Conservation (phyloP, 2,329 filamentous ascomycete species). For the Cladophialophora immunda region DNA sequence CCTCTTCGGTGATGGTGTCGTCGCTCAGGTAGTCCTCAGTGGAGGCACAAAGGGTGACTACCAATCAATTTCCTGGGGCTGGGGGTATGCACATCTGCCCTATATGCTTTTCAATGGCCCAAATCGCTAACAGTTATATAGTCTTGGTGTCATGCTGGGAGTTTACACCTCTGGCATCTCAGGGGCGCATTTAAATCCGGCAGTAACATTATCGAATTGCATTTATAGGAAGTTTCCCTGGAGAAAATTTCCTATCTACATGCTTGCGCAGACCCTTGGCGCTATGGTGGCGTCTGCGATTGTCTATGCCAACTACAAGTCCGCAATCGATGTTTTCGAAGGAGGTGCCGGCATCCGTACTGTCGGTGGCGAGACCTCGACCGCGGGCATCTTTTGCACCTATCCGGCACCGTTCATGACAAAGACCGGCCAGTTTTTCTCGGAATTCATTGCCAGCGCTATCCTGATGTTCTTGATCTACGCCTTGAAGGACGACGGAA, state of each 20-base stretch:
- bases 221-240: conserved; percentile 74
- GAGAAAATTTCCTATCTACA: conserved; percentile 74
- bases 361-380: conserved; percentile 66
- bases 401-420: conserved; percentile 71
- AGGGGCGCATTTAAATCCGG: conserved; percentile 74
- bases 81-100: conserved; percentile 49
- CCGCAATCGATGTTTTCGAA: conserved; percentile 71
- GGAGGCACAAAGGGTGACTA: conserved; percentile 55
- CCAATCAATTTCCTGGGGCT: conserved; percentile 63
- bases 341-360: conserved; percentile 67
- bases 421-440: conserved; percentile 73
- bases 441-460: conserved; percentile 73
- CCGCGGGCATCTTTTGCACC: conserved; percentile 76
- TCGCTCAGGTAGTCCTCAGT: conserved; percentile 73
- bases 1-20: conserved; percentile 74
- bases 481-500: conserved; percentile 64
- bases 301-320: conserved; percentile 70
- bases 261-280: conserved; percentile 71
- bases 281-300: conserved; percentile 69
- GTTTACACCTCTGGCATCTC: conserved; percentile 68
- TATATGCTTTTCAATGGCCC: neutral
- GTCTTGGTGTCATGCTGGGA: conserved; percentile 73
- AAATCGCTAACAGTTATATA: conserved; percentile 56
- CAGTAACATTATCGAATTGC: conserved; percentile 76
- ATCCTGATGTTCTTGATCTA: conserved; percentile 78